Conservation (phyloP, 768 basidiomycete species). For the Guyanaporus albipodus region DNA sequence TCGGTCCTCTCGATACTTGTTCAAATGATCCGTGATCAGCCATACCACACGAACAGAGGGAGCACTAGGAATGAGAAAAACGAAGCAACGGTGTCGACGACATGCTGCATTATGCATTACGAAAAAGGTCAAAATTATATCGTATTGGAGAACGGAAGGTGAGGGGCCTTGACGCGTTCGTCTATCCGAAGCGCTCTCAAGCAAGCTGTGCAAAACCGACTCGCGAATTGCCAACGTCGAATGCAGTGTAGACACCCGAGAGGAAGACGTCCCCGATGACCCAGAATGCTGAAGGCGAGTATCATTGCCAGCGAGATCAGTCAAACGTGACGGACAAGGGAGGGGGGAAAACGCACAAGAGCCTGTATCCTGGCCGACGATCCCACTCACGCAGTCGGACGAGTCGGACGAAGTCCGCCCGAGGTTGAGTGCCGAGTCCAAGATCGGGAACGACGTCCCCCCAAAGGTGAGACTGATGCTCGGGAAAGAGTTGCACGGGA, state of each 20-base stretch:
- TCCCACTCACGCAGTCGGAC: slow-evolving; percentile 29
- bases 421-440: slow-evolving; percentile 34
- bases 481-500: slow-evolving; percentile 30
- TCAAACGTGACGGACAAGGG: neutral
- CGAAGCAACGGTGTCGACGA: no score
- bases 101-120: no score
- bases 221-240: slow-evolving; percentile 33
- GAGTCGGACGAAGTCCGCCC: slow-evolving; percentile 26
- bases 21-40: no score
- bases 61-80: no score
- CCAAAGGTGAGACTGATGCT: slow-evolving; percentile 35
- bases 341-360: slow-evolving; percentile 3
- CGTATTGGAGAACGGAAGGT: no score
- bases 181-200: no score
- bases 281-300: slow-evolving; percentile 20
- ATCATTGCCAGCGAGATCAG: neutral
- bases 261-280: slow-evolving; percentile 39
- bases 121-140: no score
- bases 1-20: no score
- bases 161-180: no score
- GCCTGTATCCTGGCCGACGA: slow-evolving; percentile 17
- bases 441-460: slow-evolving; percentile 33
- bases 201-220: slow-evolving; percentile 36
- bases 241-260: slow-evolving; percentile 38
- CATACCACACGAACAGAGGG: no score